Base-by-base conservation (phyloP, 2,329 filamentous ascomycete genomes). In the Fusarium domesticum region DNA sequence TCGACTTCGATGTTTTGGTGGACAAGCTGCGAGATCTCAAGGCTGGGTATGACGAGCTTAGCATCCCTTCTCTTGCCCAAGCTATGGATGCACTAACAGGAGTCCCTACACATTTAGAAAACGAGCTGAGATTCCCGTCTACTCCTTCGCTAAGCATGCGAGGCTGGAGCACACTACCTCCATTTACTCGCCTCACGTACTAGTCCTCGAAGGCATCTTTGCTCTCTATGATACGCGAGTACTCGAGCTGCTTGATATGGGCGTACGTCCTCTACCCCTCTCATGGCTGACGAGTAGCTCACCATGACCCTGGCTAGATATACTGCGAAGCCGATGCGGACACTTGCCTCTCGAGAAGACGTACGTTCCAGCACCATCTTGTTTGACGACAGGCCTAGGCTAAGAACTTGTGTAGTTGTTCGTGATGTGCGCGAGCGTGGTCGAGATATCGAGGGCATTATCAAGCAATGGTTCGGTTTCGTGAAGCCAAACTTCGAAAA, bases 401-500 rank as follows among this genome's bases (percentile, higher is more conserved):
- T 50, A 14, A 57, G 42, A 15, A 33, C 23, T 55, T 42, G 55
- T 28, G 1, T 50, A 90, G 86, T 95, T 55, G 73, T 89, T 30
- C 86, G 93, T 61, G 93, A 98, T 69, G 89, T 97, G 17, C 82
- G 82, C 58, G 89, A 96, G 59, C 83, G 93, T 60, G 92, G 88
- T 3, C 81, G 93, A 62, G 92, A 96, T 61, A 87, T 97, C 44
- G 87, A 96, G 63, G 93, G 93, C 32, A 92, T 91, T 61, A 91
- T 98, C 66, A 97, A 97, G 68, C 93, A 98, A 66, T 98, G 93
- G 93, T 96, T 97, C 65, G 74, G 73, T 10, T 98, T 87, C 64
- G 93, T 98, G 34, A 98, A 98, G 69, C 93, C 93, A 3, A 97
- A 97, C 62, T 97, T 95, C 60, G 87, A 92, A 66, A 89, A 86